Percentiles rank a stretch among this genome's conserved stretches.
Conservation (phyloP, 225 moss, liverwort and hornwort species). For the Sphagnum tenellum region DNA sequence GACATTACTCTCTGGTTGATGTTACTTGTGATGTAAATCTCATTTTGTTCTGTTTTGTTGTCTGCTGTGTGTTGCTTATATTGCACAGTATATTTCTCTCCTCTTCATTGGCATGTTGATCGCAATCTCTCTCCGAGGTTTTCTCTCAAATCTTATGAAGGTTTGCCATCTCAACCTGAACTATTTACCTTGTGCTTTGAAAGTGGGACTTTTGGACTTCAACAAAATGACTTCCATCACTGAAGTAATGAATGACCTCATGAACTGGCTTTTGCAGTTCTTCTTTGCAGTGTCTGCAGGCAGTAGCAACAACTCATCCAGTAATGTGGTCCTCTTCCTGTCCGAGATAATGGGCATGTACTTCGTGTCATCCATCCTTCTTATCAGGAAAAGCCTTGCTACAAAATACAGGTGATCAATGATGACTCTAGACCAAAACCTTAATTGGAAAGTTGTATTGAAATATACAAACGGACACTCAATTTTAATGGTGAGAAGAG, state of each 20-base stretch:
- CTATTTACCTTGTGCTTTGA: neutral
- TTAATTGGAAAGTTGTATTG: no score
- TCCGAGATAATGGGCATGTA: conserved; percentile 70
- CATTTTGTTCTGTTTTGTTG: no score
- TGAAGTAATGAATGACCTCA: no score
- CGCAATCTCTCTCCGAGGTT: conserved; percentile 48
- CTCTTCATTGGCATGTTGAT: conserved; percentile 61
- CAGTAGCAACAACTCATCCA: conserved; percentile 40
- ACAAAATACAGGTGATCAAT: conserved; percentile 36
- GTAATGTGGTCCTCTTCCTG: conserved; percentile 55
- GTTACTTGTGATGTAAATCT: no score
- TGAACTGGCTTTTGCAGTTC: conserved; percentile 21
- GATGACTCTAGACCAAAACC: neutral
- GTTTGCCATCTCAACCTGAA: conserved; percentile 10
- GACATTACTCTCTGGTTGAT: no score
- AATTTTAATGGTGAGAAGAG: no score
- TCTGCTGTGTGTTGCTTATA: neutral
- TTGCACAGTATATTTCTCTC: conserved; percentile 50
- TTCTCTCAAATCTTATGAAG: conserved; percentile 63
- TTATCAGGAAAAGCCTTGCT: conserved; percentile 49
- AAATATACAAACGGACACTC: no score
- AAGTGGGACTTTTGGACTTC: neutral
- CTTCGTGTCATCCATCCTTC: conserved; percentile 56
- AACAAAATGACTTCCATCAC: no score
- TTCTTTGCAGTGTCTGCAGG: conserved; percentile 56